Base-by-base conservation (phyloP, 2,329 filamentous ascomycete species). In the Chalaropsis ovoidea region DNA sequence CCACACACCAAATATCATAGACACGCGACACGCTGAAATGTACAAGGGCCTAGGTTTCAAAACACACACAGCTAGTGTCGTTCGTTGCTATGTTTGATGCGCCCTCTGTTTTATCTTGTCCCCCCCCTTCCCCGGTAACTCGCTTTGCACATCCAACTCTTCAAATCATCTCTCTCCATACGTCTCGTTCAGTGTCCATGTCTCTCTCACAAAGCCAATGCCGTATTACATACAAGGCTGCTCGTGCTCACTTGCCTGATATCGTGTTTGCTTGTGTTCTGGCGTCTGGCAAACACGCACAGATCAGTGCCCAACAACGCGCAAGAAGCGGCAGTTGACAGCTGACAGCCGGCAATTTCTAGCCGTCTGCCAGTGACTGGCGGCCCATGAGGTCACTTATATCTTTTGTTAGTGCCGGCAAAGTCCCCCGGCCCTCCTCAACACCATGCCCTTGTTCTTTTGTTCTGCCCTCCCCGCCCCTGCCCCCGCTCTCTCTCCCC, bases 51-150 rank as follows among this genome's bases (percentile, higher is more conserved):
- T 19, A 47, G 5, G 27, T 39, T 58, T 58, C 24, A n/a, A 31
- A 31, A 39, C 54, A 58, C 15, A n/a, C 54, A n/a, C 24, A 35
- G 43, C 15, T 5, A n/a, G 15, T 47, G 54, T 58, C 54, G 54
- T 58, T 58, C 27, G n/a, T 58, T 35, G 54, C 19, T 39, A 1
- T 58, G 54, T 58, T 58, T 58, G 54, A 56, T 56, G 17, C n/a
- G 15, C 27, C 13, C 27, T 8, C 52, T 56, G 5, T 24, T 35
- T 17, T n/a, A 13, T 49, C 19, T 22, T 49, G 22, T 10, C 3
- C 47, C 22, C 19, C 47, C 45, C 45, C 17, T n/a, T 17, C 7
- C 0, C 19, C 13, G 10, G 15, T 15, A 52, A 6, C 47, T 49
- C 45, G 45, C 45, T 10, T 22, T 22, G 45, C n/a, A 22, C 10